A percentile compares a stretch with the other conserved stretches of the same genome.
These are phyloP conservation scores for Yamadazyma songkhlaensis DNA, from an alignment of 1,139 yeast species.

Conservation along the genomic window DNA sequence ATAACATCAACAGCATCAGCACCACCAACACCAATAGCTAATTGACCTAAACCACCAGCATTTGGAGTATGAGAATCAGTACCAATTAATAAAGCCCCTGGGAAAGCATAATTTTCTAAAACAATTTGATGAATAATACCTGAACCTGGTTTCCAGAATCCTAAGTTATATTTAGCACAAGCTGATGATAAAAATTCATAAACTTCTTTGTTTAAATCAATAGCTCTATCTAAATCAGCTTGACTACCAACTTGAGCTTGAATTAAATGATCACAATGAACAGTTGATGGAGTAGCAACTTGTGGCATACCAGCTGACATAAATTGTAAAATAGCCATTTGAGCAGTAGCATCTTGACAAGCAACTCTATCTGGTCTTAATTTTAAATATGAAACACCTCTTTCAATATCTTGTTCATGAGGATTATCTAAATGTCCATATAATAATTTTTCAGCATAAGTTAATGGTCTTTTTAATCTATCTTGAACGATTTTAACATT, in stretches of 20 bases:
- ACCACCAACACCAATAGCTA: slow-evolving; percentile 99
- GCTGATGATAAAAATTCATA: slow-evolving; percentile 92
- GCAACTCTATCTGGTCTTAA: slow-evolving; percentile 99
- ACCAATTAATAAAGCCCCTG: slow-evolving; percentile 96
- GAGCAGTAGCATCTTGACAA: slow-evolving; percentile 99
- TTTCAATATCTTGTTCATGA: slow-evolving; percentile 89
- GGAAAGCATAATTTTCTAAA: slow-evolving; percentile 96
- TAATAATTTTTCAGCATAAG: slow-evolving; percentile 94
- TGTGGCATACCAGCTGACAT: slow-evolving; percentile 95
- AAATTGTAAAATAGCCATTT: slow-evolving; percentile 98
- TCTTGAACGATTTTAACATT: slow-evolving; percentile 82
- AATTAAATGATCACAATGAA: slow-evolving; percentile 98
- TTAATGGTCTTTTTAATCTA: slow-evolving; percentile 89
- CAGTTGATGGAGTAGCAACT: slow-evolving; percentile 96
- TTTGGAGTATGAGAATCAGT: slow-evolving; percentile 99
- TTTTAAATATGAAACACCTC: slow-evolving; percentile 95
- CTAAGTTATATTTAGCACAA: slow-evolving; percentile 96
- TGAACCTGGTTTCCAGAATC: slow-evolving; percentile 99
- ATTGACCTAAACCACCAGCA: slow-evolving; percentile 99
- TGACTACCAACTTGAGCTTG: slow-evolving; percentile 96
- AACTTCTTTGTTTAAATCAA: slow-evolving; percentile 92
- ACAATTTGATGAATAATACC: slow-evolving; percentile 99
- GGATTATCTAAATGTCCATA: slow-evolving; percentile 98
- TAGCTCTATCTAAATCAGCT: slow-evolving; percentile 91
- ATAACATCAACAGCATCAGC: slow-evolving; percentile 99